Base-by-base conservation (phyloP, 2,329 filamentous ascomycete species). In the Reticulascus tulasneorum region DNA sequence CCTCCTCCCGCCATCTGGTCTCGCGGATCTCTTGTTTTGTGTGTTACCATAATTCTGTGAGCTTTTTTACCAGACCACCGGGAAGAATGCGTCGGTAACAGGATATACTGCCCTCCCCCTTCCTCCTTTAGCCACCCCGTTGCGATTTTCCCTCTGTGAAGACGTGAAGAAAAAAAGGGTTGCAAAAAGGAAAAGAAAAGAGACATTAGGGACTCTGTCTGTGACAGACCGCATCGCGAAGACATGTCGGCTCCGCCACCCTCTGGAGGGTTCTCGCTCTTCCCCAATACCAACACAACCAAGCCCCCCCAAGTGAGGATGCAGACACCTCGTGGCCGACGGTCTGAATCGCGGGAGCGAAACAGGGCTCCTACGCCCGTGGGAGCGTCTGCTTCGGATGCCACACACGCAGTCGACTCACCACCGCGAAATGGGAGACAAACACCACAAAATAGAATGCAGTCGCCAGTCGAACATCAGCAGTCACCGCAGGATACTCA, bases 241-340 rank as follows among this genome's bases (percentile, higher is more conserved):
- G 16, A 16, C 39, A 70, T 69, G 66, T 61, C 65, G 21, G 51
- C 62, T 32, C 50, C 54, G 32, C 50, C 51, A 28, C 52, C 56
- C 37, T 53, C 64, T 16, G 70, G 67, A 53, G 68, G 70, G 40
- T 76, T 78, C 55, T 78, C 75, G 41, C 66, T 79, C 42, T 78
- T 79, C 49, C 74, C 75, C 19, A 77, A 64, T 46, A 66, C 72
- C 16, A 69, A 56, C 46, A 49, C n/a, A n/a, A n/a, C 53, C 28
- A 62, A 63, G 40, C 60, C 67, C 15, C 62, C 65, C 33, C 62
- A 65, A 17, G 56, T 46, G 13, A 50, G 69, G 44, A 70, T 60
- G 42, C 66, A 67, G 31, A 60, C 60, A 2, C 56, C 65, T n/a
- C 56, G 58, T 35, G 48, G 56, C 32, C 58, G 60, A 23, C 59